Percentiles rank a stretch among this genome's conserved stretches.
These are phyloP conservation scores for Aquilaria yunnanensis DNA, from an alignment of 345 rosid species.

Conservation along the genomic window DNA sequence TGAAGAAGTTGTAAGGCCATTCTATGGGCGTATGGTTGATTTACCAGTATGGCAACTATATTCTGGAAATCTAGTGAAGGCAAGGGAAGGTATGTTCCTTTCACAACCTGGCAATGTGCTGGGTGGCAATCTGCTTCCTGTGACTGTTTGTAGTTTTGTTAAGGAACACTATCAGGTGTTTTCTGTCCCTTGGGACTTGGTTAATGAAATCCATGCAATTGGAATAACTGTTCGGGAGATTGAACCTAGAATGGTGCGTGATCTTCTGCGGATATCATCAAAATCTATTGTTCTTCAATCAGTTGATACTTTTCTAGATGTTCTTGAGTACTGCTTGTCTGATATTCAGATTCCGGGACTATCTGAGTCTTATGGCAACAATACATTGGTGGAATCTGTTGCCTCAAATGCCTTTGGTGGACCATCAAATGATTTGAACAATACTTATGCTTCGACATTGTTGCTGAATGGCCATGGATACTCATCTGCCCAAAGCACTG, in stretches of 20 bases:
- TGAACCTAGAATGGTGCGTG: conserved; percentile 93
- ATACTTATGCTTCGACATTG: conserved; percentile 25
- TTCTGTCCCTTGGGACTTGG: conserved; percentile 90
- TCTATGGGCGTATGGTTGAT: conserved; percentile 73
- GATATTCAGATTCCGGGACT: conserved; percentile 54
- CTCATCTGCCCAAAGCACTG: conserved; percentile 35
- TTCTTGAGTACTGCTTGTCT: conserved; percentile 85
- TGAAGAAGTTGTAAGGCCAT: conserved; percentile 78
- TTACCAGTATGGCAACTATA: conserved; percentile 95
- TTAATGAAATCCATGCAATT: conserved; percentile 75
- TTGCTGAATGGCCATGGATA: conserved; percentile 24
- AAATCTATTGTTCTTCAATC: conserved; percentile 70
- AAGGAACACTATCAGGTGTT: conserved; percentile 93
- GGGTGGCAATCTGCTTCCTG: conserved; percentile 72
- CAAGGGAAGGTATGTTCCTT: conserved; percentile 95
- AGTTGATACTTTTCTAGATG: conserved; percentile 82
- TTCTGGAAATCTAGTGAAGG: conserved; percentile 84
- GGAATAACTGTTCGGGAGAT: conserved; percentile 71
- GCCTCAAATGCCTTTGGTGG: conserved; percentile 14
- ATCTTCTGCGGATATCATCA: conserved; percentile 60
- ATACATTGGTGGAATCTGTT: conserved; percentile 18
- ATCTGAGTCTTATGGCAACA: conserved; percentile 26
- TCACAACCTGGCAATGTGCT: conserved; percentile 83
- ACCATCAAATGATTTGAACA: conserved; percentile 29
- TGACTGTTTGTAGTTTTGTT: conserved; percentile 91